phyloP scores from a whole-genome alignment of 768 basidiomycete species.

The Psilocybe cyanescens region DNA sequence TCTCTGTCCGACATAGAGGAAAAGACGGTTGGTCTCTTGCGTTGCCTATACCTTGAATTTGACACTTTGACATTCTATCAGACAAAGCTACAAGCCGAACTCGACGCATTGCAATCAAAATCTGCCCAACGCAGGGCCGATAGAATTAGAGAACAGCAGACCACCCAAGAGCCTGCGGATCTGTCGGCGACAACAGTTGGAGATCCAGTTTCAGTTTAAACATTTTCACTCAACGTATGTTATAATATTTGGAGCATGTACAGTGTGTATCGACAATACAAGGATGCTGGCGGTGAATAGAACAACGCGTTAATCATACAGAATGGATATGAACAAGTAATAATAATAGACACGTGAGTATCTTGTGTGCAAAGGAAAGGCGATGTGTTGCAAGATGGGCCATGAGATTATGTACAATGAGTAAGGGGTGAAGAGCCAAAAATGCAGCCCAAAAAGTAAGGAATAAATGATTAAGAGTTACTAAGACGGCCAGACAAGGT shows the following conservation, averaged over 20 bases:
- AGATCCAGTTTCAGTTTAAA: background rate
- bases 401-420: background rate
- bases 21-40: slow-evolving; percentile 48
- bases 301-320: too few relatives aligned
- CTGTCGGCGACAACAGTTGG: slow-evolving; percentile 20
- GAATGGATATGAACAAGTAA: background rate
- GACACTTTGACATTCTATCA: slow-evolving; percentile 2
- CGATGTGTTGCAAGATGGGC: background rate
- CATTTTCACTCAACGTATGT: background rate
- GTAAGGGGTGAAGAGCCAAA: background rate
- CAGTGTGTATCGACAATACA: too few relatives aligned
- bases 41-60: background rate
- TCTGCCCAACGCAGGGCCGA: slow-evolving; percentile 47
- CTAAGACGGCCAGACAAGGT: background rate
- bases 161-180: slow-evolving; percentile 14
- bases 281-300: too few relatives aligned
- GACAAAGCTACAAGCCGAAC: slow-evolving; percentile 62
- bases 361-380: background rate
- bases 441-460: background rate
- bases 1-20: slow-evolving; percentile 57
- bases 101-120: slow-evolving; percentile 55
- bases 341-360: background rate
- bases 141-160: slow-evolving; percentile 21
- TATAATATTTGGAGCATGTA: too few relatives aligned
- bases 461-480: background rate